Evolutionary conservation across 306 rosid species (phyloP).

Genomic region (Prinsepia uniflora): DNA sequence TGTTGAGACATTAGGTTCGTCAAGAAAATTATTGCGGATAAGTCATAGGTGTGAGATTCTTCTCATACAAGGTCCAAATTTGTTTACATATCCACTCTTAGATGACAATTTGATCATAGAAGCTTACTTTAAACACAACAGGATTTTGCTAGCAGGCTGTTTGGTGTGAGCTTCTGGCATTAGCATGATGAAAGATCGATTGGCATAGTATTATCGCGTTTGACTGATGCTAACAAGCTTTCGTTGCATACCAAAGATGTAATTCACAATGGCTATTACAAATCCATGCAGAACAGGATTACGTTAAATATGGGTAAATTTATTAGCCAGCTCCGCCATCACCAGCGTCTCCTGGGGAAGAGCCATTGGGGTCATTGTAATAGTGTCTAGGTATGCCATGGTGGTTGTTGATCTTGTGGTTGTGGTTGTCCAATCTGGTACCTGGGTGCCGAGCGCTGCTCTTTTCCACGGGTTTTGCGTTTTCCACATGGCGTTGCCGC

Average conservation of each 20-base stretch:
- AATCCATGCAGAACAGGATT: constrained; percentile 12
- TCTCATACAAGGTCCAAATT: not conserved
- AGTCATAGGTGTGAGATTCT: too few relatives aligned
- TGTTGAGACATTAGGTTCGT: too few relatives aligned
- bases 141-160: too few relatives aligned
- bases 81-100: not conserved
- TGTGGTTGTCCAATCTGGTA: constrained; percentile 33
- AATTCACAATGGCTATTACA: too few relatives aligned
- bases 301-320: too few relatives aligned
- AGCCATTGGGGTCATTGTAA: constrained; percentile 29
- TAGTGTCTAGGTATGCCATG: constrained; percentile 40
- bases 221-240: not conserved
- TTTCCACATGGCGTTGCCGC: constrained; percentile 26
- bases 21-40: too few relatives aligned
- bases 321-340: constrained; percentile 27
- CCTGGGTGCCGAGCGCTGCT: constrained; percentile 22
- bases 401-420: constrained; percentile 39
- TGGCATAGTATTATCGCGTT: too few relatives aligned
- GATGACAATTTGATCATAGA: not conserved
- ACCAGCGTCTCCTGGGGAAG: constrained; percentile 32
- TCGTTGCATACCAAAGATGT: too few relatives aligned
- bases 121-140: not conserved
- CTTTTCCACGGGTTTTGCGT: constrained; percentile 31
- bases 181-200: too few relatives aligned
- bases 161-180: too few relatives aligned